These are phyloP conservation scores for Skeletonema grethae DNA, from an alignment of 108 stramenopile species.

Conservation along the genomic window DNA sequence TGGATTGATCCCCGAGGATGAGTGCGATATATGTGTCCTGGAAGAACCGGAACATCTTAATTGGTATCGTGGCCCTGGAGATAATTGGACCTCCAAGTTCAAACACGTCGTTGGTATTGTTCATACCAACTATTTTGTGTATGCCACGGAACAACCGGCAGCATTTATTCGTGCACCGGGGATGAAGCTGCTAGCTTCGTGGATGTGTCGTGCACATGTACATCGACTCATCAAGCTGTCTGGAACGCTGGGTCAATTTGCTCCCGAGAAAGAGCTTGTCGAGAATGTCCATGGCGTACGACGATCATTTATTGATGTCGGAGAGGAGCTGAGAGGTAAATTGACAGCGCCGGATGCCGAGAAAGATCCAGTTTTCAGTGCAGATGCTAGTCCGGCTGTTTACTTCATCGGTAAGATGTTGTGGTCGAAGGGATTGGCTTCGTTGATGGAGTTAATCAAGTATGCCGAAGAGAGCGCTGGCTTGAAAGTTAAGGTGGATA, in stretches of 20 bases:
- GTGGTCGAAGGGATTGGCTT: conserved; percentile 86
- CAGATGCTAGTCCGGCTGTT: conserved; percentile 55
- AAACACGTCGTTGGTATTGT: conserved; percentile 91
- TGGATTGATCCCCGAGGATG: conserved; percentile 67
- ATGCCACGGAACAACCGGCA: conserved; percentile 82
- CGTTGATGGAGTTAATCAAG: conserved; percentile 82
- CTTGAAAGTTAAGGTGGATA: conserved; percentile 67
- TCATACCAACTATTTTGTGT: conserved; percentile 92
- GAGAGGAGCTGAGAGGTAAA: conserved; percentile 35
- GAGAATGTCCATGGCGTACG: conserved; percentile 93
- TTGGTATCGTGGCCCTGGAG: conserved; percentile 73
- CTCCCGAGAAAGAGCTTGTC: conserved; percentile 85
- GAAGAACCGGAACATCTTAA: conserved; percentile 96
- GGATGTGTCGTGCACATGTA: conserved; percentile 87
- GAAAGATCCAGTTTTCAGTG: conserved; percentile 61
- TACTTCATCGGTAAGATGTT: conserved; percentile 95
- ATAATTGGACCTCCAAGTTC: conserved; percentile 89
- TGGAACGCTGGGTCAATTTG: conserved; percentile 74
- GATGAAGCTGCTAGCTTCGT: conserved; percentile 61
- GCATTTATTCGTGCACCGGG: conserved; percentile 82
- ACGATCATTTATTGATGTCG: conserved; percentile 66
- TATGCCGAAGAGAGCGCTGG: conserved; percentile 78
- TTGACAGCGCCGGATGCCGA: conserved; percentile 9
- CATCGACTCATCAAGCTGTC: conserved; percentile 87
- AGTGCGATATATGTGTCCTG: conserved; percentile 87